These are phyloP conservation scores for Hanseniaspora occidentalis DNA, from an alignment of 805 yeast species.

Conservation along the genomic window DNA sequence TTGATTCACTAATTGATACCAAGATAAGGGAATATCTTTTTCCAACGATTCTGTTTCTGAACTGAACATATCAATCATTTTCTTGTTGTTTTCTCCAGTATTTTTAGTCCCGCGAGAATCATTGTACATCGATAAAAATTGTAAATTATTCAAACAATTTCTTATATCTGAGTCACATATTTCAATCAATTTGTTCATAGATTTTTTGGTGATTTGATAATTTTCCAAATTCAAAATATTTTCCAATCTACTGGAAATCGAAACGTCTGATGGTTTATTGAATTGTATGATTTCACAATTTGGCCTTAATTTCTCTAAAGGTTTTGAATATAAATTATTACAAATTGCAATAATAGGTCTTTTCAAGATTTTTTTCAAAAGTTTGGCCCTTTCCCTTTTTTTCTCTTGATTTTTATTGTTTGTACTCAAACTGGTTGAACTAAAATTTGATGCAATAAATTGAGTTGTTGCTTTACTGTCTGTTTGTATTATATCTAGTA, in stretches of 20 bases:
- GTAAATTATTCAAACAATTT: slow-evolving; percentile 72
- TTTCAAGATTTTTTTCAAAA: slow-evolving; percentile 31
- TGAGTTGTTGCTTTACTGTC: slow-evolving; percentile 40
- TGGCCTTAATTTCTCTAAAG: slow-evolving; percentile 63
- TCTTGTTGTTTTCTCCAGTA: background rate
- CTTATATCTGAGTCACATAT: slow-evolving; percentile 74
- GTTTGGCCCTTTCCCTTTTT: slow-evolving; percentile 17
- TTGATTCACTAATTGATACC: slow-evolving; percentile 53
- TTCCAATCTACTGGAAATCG: slow-evolving; percentile 34
- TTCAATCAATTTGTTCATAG: slow-evolving; percentile 53
- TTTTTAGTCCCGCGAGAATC: background rate
- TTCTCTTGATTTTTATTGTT: slow-evolving; percentile 12
- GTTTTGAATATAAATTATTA: slow-evolving; percentile 69
- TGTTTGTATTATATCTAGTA: slow-evolving; percentile 43
- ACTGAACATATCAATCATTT: background rate
- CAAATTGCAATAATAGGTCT: slow-evolving; percentile 90
- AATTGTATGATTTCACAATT: slow-evolving; percentile 61
- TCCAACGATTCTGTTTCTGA: slow-evolving; percentile 14
- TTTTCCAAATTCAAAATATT: slow-evolving; percentile 33
- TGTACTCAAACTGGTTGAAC: slow-evolving; percentile 2
- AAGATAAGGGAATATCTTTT: slow-evolving; percentile 52
- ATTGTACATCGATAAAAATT: slow-evolving; percentile 32
- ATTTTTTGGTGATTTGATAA: slow-evolving; percentile 26
- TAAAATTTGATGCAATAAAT: slow-evolving; percentile 16
- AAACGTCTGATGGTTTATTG: slow-evolving; percentile 40